Base-by-base conservation (phyloP, 768 basidiomycete species). In the Sporobolomyces pararoseus region DNA sequence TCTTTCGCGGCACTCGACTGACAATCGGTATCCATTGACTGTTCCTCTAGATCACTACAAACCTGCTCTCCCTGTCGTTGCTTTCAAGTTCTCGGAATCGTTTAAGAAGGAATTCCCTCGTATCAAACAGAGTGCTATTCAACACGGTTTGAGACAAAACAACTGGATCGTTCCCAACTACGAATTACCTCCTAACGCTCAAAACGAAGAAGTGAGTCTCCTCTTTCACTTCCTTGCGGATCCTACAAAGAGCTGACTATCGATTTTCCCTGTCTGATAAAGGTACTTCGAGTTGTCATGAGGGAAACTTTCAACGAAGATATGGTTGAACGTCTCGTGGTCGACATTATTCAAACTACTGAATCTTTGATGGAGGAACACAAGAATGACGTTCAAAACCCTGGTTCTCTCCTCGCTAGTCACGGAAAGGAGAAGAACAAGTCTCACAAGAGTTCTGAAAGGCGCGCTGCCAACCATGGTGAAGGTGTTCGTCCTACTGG, bases 271-370 rank as follows among this genome's bases (percentile, higher is more conserved):
- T n/a, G n/a, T n/a, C n/a, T n/a, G n/a, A n/a, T n/a, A n/a, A n/a
- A n/a, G n/a, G n/a, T 87, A 67, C 81, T 88, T 60, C 84, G 87
- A 64, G 86, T 86, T 27, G 86, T 87, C 46, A 83, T 75, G 19
- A 59, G 76, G n/a, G 76, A 76, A 57, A 61, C 51, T 19, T 57
- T 75, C 46, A 47, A n/a, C 53, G 70, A 76, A 47, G 76, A 75
- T 27, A 52, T 75, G 13, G 65, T 75, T 42, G 77, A 88, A 71
- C 83, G 85, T 63, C 83, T 92, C 29, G 79, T 91, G 27, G 79
- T 79, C 3, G 90, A 92, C 68, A 81, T 91, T 53, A 80, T 90
- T 34, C 85, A 87, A 75, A 79, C 89, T 34, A 88, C 87, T 0
- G 85, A 89, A 76, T 79, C 82, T 9, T 81, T 92, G 34, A 78